Evolutionary conservation across 1,284 basidiomycete genomes (phyloP).

Genomic region (Tranzscheliella williamsii): DNA sequence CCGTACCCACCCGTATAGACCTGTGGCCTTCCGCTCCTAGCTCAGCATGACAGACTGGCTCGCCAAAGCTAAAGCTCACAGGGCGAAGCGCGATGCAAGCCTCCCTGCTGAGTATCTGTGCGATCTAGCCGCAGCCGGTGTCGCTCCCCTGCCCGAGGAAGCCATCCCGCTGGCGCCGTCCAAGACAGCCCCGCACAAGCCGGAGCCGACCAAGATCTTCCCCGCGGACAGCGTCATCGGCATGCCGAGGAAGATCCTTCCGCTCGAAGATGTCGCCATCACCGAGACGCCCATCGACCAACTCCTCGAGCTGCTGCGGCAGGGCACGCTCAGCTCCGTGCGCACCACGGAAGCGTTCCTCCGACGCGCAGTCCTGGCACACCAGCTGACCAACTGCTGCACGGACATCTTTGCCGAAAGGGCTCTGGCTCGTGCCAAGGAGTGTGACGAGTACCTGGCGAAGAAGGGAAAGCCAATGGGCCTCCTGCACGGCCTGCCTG

Average conservation of each 20-base stretch:
- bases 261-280: constrained; percentile 28
- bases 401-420: constrained; percentile 61
- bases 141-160: constrained; percentile 17
- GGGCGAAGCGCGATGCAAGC: constrained; percentile 21
- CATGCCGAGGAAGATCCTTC: constrained; percentile 15
- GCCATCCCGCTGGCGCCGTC: constrained; percentile 17
- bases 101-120: constrained; percentile 12
- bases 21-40: too few species aligned
- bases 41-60: constrained; percentile 23
- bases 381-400: constrained; percentile 37
- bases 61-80: constrained; percentile 8
- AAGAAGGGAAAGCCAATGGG: constrained; percentile 69
- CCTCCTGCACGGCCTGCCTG: constrained; percentile 68
- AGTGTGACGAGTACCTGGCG: constrained; percentile 71
- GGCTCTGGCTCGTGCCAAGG: constrained; percentile 69
- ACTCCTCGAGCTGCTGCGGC: constrained; percentile 13
- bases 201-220: constrained; percentile 24
- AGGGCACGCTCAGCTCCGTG: constrained; percentile 21
- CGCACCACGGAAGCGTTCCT: constrained; percentile 30
- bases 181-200: constrained; percentile 13
- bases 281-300: constrained; percentile 26
- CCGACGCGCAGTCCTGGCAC: constrained; percentile 24
- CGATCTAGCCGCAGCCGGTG: constrained; percentile 11
- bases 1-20: too few species aligned
- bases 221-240: constrained; percentile 13